A percentile compares a stretch with the other conserved stretches of the same genome.
phyloP scores from a whole-genome alignment of 2,329 filamentous ascomycete genomes.

The Fusarium tanahbumbuense region DNA sequence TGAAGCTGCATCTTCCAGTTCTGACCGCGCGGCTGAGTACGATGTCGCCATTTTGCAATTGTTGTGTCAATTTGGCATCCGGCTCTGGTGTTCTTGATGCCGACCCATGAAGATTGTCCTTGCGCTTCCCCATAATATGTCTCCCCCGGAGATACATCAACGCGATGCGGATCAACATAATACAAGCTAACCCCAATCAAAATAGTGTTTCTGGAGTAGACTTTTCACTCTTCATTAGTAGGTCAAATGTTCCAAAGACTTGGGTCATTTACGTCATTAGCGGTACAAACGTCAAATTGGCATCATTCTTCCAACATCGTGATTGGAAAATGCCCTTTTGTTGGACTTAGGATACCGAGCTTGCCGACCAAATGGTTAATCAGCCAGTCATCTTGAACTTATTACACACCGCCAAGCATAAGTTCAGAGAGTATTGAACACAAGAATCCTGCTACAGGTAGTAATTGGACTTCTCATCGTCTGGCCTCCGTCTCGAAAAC shows the following conservation, averaged over 20 bases:
- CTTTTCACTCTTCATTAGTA: neutral
- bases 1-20: neutral
- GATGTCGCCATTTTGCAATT: neutral
- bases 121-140: no score
- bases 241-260: neutral
- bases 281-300: neutral
- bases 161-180: neutral
- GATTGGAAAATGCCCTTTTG: neutral
- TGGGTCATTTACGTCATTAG: neutral
- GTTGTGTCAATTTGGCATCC: fast-evolving
- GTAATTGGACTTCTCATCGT: no score
- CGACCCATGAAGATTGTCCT: no score
- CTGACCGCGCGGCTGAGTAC: neutral
- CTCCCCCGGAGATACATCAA: neutral
- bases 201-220: neutral
- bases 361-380: neutral
- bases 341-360: neutral
- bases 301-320: neutral
- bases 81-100: neutral
- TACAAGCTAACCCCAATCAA: neutral
- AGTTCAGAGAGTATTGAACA: no score
- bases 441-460: fast-evolving
- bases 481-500: no score
- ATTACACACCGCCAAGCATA: neutral
- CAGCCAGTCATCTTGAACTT: neutral